Evolutionary conservation across 2,329 filamentous ascomycete genomes (phyloP).

Genomic region (Botrytis aclada): DNA sequence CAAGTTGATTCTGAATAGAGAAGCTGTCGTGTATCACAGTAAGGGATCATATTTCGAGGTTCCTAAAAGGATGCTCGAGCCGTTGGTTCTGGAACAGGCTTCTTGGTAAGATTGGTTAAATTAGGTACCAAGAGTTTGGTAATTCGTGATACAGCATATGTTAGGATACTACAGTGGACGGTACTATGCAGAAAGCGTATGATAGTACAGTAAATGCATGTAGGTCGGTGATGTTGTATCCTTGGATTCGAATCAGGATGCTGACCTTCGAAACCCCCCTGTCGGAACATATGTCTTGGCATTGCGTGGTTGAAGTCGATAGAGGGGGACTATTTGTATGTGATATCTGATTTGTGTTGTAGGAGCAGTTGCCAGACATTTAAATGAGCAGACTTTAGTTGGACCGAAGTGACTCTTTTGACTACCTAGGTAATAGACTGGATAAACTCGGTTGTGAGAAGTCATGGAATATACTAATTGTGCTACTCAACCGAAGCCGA

Average conservation of each 20-base stretch:
- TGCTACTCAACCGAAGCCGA: slow-evolving; percentile 1
- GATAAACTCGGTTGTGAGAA: neutral
- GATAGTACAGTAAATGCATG: neutral
- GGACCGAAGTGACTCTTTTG: neutral
- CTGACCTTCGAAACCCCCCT: neutral
- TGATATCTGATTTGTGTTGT: neutral
- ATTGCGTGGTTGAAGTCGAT: neutral
- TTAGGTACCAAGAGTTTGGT: slow-evolving; percentile 5
- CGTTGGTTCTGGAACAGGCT: neutral
- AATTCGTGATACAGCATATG: neutral
- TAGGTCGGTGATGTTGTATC: neutral
- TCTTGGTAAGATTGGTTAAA: neutral
- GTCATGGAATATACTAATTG: neutral
- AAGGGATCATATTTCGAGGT: neutral
- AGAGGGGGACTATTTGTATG: neutral
- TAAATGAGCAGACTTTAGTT: neutral
- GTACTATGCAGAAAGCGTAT: neutral
- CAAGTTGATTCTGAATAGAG: neutral
- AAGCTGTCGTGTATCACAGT: neutral
- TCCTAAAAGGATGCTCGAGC: neutral
- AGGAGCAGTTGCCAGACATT: neutral
- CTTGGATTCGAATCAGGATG: neutral
- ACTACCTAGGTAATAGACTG: neutral
- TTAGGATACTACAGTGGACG: neutral
- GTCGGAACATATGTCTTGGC: neutral